These are phyloP conservation scores for Carpinus fangiana DNA, from an alignment of 306 rosid genomes.

Conservation along the genomic window DNA sequence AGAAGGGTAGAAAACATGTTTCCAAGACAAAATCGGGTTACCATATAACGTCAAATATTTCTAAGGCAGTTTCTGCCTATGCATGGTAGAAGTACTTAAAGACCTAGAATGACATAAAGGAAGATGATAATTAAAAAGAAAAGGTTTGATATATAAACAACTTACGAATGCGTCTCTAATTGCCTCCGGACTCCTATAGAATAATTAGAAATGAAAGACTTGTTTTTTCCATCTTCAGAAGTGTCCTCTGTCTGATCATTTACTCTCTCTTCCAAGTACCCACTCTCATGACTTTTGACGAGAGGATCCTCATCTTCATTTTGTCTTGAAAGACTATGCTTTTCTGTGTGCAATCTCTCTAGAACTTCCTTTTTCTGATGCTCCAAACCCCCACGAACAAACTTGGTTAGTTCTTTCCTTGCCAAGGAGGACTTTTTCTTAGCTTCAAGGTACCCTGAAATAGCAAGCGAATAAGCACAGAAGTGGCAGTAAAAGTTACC, in stretches of 20 bases:
- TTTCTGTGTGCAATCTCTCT: slow-evolving; percentile 33
- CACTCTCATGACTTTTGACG: slow-evolving; percentile 29
- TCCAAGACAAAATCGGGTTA: neutral
- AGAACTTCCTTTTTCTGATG: slow-evolving; percentile 20
- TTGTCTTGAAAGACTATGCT: slow-evolving; percentile 18
- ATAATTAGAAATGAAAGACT: slow-evolving; percentile 34
- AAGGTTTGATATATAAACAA: slow-evolving; percentile 22
- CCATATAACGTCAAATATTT: neutral
- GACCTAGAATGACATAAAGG: slow-evolving; percentile 12
- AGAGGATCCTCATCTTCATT: slow-evolving; percentile 30
- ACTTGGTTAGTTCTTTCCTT: slow-evolving; percentile 44
- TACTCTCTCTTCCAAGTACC: slow-evolving; percentile 28
- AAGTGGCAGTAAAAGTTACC: slow-evolving; percentile 67
- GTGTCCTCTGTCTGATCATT: slow-evolving; percentile 27
- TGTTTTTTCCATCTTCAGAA: slow-evolving; percentile 32
- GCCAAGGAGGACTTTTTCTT: slow-evolving; percentile 54
- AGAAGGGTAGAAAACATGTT: neutral
- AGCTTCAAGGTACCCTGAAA: slow-evolving; percentile 58
- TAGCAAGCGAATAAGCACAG: slow-evolving; percentile 56
- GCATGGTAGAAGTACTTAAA: slow-evolving; percentile 13
- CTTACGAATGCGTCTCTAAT: slow-evolving; percentile 35
- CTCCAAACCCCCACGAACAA: slow-evolving; percentile 35
- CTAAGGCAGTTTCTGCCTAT: slow-evolving; percentile 17
- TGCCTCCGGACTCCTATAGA: slow-evolving; percentile 25
- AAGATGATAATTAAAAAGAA: neutral